A percentile compares a stretch with the other conserved stretches of the same genome.
Conservation (phyloP, 2,329 filamentous ascomycete species). For the Dichotomopilus funicola region DNA sequence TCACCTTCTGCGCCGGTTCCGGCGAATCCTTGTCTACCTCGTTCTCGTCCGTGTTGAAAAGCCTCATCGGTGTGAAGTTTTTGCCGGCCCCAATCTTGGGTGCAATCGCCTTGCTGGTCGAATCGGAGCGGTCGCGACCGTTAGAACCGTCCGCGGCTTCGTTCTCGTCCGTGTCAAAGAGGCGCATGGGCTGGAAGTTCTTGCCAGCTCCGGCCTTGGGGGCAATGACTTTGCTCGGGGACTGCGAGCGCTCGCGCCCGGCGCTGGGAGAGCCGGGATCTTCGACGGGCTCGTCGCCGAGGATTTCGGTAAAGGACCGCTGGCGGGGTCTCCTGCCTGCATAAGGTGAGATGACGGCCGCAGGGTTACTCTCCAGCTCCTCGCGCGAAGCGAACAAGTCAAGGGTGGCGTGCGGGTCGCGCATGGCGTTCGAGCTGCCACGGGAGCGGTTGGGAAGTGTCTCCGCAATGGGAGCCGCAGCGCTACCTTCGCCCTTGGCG, state of each 20-base stretch:
- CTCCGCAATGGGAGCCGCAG: constrained; percentile 20
- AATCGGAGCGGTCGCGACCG: constrained; percentile 35
- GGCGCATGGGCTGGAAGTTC: constrained; percentile 55
- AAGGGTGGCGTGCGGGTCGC: constrained; percentile 64
- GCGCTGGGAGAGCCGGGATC: constrained; percentile 30
- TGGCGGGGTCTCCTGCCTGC: constrained; percentile 54
- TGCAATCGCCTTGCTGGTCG: too few relatives aligned
- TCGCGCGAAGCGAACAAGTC: constrained; percentile 69
- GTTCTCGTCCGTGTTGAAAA: too few relatives aligned
- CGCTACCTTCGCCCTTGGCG: constrained; percentile 41
- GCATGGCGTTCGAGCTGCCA: constrained; percentile 46
- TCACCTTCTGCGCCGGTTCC: too few relatives aligned
- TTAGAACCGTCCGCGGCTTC: constrained; percentile 31
- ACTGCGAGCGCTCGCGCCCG: constrained; percentile 46
- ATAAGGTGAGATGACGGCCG: constrained; percentile 53
- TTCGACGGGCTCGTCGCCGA: constrained; percentile 45
- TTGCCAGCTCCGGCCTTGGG: constrained; percentile 52
- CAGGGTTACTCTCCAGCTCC: constrained; percentile 46
- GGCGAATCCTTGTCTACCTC: too few relatives aligned
- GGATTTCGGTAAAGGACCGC: constrained; percentile 68
- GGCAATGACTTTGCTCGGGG: constrained; percentile 40
- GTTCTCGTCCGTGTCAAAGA: constrained; percentile 54
- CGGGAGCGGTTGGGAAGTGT: constrained; percentile 40
- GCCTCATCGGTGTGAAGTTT: too few relatives aligned
- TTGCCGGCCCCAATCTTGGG: too few relatives aligned